A percentile compares a stretch with the other conserved stretches of the same genome.
Evolutionary conservation across 495 filamentous ascomycete genomes (phyloP).

Genomic region (Halenospora varia): DNA sequence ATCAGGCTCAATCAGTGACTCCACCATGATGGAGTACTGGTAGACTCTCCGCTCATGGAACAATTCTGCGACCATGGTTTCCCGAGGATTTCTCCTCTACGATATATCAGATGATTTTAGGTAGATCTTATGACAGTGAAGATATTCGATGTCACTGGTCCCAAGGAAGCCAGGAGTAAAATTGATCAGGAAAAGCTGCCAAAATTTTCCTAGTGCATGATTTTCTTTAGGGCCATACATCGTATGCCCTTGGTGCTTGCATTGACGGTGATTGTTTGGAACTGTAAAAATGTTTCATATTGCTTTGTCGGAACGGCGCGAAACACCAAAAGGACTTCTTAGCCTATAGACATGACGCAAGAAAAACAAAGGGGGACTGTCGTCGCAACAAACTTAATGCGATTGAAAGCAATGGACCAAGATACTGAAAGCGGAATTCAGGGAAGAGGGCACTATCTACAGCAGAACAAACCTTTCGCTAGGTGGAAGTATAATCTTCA

Average conservation of each 20-base stretch:
- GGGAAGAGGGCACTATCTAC: too few species aligned
- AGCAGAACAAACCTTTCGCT: too few species aligned
- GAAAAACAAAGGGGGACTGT: too few species aligned
- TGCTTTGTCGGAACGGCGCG: background rate
- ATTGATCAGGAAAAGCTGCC: background rate
- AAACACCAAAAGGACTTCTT: background rate
- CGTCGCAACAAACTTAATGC: too few species aligned
- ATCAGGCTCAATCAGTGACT: background rate
- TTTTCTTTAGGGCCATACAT: background rate
- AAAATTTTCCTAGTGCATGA: background rate
- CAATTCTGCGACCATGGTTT: background rate
- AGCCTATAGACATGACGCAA: background rate
- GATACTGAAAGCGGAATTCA: too few species aligned
- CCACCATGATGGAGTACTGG: too few species aligned
- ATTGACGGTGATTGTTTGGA: background rate
- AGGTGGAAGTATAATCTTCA: too few species aligned
- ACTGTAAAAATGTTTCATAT: background rate
- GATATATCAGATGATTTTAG: background rate
- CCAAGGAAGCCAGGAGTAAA: background rate
- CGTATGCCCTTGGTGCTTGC: background rate
- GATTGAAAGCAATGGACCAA: too few species aligned
- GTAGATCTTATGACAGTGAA: background rate
- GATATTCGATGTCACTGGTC: background rate
- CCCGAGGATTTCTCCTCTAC: background rate
- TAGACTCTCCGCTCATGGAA: too few species aligned